Conservation (phyloP, 2,329 filamentous ascomycete species). For the Pseudogymnoascus sp. region DNA sequence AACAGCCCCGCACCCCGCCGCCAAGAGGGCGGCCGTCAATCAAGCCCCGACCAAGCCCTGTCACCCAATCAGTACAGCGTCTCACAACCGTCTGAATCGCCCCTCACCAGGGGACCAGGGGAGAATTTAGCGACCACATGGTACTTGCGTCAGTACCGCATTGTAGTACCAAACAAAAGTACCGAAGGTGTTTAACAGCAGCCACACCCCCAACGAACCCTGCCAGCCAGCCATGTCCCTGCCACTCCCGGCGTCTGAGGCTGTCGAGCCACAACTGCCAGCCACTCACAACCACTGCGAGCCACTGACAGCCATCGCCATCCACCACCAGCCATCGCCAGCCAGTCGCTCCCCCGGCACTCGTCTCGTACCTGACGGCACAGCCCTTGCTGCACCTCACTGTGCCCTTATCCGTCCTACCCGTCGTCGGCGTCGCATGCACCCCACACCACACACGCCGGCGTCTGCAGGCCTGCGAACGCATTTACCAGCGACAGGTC, state of each 20-base stretch:
- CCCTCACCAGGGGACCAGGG: background rate
- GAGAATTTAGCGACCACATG: background rate
- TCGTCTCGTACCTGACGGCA: background rate
- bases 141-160: background rate
- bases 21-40: background rate
- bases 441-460: background rate
- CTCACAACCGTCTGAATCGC: slow-evolving; percentile 5
- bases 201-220: background rate
- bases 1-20: background rate
- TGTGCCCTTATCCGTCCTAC: background rate
- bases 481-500: slow-evolving; percentile 7
- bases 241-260: background rate
- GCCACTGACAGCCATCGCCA: background rate
- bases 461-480: background rate
- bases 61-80: slow-evolving; percentile 3
- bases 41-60: background rate
- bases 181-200: background rate
- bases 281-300: background rate
- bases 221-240: background rate
- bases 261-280: background rate
- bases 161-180: background rate
- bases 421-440: background rate
- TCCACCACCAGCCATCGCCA: background rate
- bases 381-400: background rate
- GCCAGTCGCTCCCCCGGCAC: background rate